Percentiles rank a stretch among this genome's conserved stretches.
Evolutionary conservation across 352 stramenopile species (phyloP).

Genomic region (Albugo candida): DNA sequence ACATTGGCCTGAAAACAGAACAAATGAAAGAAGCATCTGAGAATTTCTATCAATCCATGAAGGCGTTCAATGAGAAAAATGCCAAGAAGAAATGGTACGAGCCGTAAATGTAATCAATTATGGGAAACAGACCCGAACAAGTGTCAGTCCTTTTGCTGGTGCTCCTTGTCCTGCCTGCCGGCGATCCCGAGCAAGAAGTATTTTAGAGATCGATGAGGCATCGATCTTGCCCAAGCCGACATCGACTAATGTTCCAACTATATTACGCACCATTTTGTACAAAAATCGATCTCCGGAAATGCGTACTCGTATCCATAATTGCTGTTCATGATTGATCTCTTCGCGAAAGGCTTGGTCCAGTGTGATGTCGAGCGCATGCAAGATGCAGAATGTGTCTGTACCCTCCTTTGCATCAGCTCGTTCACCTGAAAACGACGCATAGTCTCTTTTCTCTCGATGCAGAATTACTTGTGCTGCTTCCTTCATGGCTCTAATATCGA

Average conservation of each 20-base stretch:
- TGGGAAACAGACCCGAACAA: constrained; percentile 12
- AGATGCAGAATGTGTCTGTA: constrained; percentile 29
- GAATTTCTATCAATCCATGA: constrained; percentile 73
- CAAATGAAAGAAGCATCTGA: constrained; percentile 66
- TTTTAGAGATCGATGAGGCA: constrained; percentile 17
- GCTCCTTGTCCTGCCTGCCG: constrained; percentile 36
- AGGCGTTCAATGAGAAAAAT: constrained; percentile 70
- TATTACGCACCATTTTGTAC: constrained; percentile 75
- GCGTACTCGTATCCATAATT: constrained; percentile 16
- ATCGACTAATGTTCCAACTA: constrained; percentile 63
- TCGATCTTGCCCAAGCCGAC: constrained; percentile 29
- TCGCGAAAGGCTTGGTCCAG: constrained; percentile 9
- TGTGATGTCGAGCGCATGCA: constrained; percentile 9
- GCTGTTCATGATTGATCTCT: constrained; percentile 11
- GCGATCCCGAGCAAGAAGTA: constrained; percentile 31
- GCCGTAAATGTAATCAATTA: constrained; percentile 16
- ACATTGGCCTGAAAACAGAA: constrained; percentile 59
- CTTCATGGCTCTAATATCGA: constrained; percentile 34
- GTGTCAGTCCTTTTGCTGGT: constrained; percentile 40
- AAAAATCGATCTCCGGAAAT: constrained; percentile 56
- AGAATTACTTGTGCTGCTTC: constrained; percentile 15
- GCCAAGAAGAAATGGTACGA: constrained; percentile 76
- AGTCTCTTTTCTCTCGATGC: constrained; percentile 26
- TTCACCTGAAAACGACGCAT: constrained; percentile 39
- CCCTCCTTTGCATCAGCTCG: constrained; percentile 14